Conservation (phyloP, 108 stramenopile species). For the Poteriospumella lacustris region DNA sequence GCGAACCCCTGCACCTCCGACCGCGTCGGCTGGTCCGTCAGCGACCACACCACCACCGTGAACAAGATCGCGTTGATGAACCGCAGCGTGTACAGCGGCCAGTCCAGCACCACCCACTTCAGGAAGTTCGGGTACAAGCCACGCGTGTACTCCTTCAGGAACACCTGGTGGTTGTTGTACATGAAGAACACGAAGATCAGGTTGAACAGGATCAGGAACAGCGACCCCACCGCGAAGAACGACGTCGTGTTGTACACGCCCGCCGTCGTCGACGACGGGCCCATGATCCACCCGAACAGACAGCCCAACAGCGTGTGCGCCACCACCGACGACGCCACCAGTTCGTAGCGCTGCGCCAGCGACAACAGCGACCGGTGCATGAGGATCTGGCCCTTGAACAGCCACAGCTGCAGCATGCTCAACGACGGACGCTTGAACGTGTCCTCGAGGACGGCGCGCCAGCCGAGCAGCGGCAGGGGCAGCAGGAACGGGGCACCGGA, state of each 20-base stretch:
- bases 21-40: neutral
- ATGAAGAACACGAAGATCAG: constrained; percentile 15
- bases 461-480: too few relatives aligned
- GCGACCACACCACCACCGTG: neutral
- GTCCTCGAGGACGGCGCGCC: too few relatives aligned
- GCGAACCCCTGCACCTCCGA: neutral
- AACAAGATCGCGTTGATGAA: neutral
- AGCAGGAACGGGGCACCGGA: too few relatives aligned
- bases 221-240: constrained; percentile 1
- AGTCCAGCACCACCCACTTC: neutral
- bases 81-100: neutral
- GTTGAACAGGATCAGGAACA: constrained; percentile 26
- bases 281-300: constrained; percentile 25
- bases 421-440: too few relatives aligned
- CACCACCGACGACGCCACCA: neutral
- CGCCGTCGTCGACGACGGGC: neutral
- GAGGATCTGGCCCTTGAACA: neutral
- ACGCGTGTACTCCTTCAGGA: constrained; percentile 18
- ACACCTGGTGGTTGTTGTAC: constrained; percentile 31
- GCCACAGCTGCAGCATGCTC: neutral
- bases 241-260: neutral
- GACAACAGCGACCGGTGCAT: neutral
- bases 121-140: constrained; percentile 6
- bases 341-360: neutral
- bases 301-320: neutral